Evolutionary conservation across 257 asterid genomes (phyloP), one percentile per base, ranked within the genome.

Genomic region (Penstemon eatonii): DNA sequence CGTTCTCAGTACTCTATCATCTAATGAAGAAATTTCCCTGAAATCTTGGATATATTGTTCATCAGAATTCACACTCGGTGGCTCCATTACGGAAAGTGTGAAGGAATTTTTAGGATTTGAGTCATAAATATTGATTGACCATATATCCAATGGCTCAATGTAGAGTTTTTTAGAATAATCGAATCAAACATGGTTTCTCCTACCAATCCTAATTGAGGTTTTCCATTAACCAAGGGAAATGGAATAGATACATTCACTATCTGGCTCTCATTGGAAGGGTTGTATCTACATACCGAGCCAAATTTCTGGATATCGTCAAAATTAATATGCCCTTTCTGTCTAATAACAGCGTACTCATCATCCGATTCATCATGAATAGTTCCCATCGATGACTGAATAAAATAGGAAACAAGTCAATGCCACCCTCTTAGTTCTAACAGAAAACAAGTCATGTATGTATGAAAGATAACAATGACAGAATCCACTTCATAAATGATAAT

Each of bases 311-410:
- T 39, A 74, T 94, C 99, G 4, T 91, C 72, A 70, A 88, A 89
- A 25, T 97, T 96, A 8, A 94, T 83, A 73, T 94, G 96, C 8
- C 90, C 96, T 78, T 87, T 87, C 62, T 89, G 96, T 55, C 84
- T 86, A 38, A 90, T 84, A 8, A 63, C 69, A 3, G 99, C 89
- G 75, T 89, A 87, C 58, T 87, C 96, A 63, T 87, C 99, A 51
- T 90, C 99, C 0, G 92, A 91, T 65, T 75, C 81, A 58, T 77
- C 65, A 47, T 71, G 71, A 59, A 62, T 39, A 4, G 83, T 60
- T 69, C 78, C 75, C 97, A 89, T 91, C 47, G 43, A 63, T 51
- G 51, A 63, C 58, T 10, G 63, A 45, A 67, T 54, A 62, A 25
- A 37, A 46, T 50, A 73, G 57, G 41, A 70, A 52, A 49, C 11